These are phyloP conservation scores for Acer campestre DNA, from an alignment of 345 rosid species.

Conservation along the genomic window DNA sequence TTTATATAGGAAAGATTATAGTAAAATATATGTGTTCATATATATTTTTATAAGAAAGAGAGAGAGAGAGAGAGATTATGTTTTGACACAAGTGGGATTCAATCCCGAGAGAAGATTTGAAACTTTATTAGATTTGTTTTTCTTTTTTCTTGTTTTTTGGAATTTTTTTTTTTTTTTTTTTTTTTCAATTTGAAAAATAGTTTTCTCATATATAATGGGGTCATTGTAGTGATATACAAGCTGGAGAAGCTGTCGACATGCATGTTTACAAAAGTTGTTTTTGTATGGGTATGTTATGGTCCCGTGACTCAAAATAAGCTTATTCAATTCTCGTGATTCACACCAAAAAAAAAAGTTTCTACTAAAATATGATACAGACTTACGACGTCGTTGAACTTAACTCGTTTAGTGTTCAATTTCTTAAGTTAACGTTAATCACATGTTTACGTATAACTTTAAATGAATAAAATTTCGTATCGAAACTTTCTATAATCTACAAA, in stretches of 20 bases:
- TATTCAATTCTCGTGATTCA: not conserved
- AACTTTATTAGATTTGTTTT: constrained; percentile 6
- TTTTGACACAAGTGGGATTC: constrained; percentile 43
- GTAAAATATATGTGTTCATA: not conserved
- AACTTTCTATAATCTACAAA: too few relatives aligned
- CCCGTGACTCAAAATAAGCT: not conserved
- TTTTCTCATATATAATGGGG: not conserved
- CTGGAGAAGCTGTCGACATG: not conserved
- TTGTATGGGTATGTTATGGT: not conserved
- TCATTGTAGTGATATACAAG: not conserved
- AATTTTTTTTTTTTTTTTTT: too few relatives aligned
- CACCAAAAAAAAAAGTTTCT: too few relatives aligned
- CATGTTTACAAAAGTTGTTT: not conserved
- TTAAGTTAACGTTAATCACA: not conserved
- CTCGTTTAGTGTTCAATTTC: not conserved
- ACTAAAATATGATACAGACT: too few relatives aligned
- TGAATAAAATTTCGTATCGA: too few relatives aligned
- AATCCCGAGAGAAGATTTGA: constrained; percentile 44
- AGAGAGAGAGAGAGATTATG: constrained; percentile 19
- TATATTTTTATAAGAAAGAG: not conserved
- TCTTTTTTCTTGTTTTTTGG: not conserved
- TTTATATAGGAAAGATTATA: constrained; percentile 15
- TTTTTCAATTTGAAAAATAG: not conserved
- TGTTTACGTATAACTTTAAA: not conserved
- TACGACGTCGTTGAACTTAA: too few relatives aligned